Evolutionary conservation across 371 early-diverging fungal species (phyloP).

Genomic region (Circinella umbellata): DNA sequence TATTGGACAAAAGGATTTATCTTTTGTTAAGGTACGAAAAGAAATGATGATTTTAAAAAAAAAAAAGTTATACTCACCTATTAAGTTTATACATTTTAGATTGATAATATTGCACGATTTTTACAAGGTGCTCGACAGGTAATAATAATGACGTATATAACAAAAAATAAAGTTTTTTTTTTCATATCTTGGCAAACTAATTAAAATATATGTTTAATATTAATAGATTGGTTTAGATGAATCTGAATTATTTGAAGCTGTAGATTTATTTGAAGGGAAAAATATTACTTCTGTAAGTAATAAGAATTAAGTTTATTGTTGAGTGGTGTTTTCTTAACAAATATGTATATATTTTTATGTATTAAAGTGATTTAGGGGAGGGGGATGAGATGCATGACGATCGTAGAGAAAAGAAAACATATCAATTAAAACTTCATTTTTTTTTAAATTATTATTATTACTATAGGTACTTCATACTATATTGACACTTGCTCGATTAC

Average conservation of each 20-base stretch:
- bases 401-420: neutral
- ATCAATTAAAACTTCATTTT: too few relatives aligned
- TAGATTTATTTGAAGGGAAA: constrained; percentile 90
- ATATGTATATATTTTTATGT: too few relatives aligned
- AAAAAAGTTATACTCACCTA: too few relatives aligned
- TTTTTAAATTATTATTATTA: too few relatives aligned
- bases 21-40: constrained; percentile 70
- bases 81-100: constrained; percentile 43
- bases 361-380: too few relatives aligned
- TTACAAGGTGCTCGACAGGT: constrained; percentile 64
- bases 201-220: neutral
- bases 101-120: constrained; percentile 82
- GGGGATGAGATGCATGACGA: too few relatives aligned
- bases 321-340: too few relatives aligned
- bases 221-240: constrained; percentile 75
- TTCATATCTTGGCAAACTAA: too few relatives aligned
- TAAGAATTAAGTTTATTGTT: too few relatives aligned
- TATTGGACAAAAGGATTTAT: constrained; percentile 68
- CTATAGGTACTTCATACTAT: constrained; percentile 11
- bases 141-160: constrained; percentile 36
- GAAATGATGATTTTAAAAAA: too few relatives aligned
- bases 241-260: constrained; percentile 88
- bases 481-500: constrained; percentile 12
- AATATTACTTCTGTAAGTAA: constrained; percentile 78
- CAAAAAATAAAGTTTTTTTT: neutral